These are phyloP conservation scores for Coffea eugenioides DNA, from an alignment of 257 asterid genomes.

Conservation along the genomic window DNA sequence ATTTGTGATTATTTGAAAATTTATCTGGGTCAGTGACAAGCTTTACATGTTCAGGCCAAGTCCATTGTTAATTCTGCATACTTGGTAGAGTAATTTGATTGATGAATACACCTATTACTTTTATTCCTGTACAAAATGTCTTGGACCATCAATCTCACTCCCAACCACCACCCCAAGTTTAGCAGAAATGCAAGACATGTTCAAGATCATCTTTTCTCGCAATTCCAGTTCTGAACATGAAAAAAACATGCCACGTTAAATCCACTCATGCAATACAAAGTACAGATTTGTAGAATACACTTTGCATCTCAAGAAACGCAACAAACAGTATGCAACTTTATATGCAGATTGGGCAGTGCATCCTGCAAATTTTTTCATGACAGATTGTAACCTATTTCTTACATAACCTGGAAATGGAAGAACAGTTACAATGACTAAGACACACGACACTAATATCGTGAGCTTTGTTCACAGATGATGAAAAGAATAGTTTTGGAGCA, in stretches of 20 bases:
- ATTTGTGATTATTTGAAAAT: neutral
- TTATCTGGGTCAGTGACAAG: neutral
- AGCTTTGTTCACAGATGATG: neutral
- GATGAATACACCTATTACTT: neutral
- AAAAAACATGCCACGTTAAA: no score
- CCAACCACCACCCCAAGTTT: slow-evolving; percentile 2
- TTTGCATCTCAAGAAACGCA: neutral
- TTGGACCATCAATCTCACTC: neutral
- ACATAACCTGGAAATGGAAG: neutral
- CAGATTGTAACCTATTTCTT: neutral
- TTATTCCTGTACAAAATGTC: neutral
- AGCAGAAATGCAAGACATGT: no score
- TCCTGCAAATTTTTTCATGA: neutral
- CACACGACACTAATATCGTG: neutral
- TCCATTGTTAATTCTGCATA: neutral
- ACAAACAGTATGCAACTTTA: neutral
- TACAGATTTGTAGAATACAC: no score
- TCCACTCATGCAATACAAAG: no score
- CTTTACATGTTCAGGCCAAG: neutral
- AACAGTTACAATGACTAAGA: neutral
- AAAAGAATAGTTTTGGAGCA: neutral
- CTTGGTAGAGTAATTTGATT: no score
- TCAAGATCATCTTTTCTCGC: no score
- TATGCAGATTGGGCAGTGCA: neutral
- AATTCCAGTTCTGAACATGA: no score